These are phyloP conservation scores for Nymphaea colorata DNA, from an alignment of 164 flowering plant species.

Conservation along the genomic window DNA sequence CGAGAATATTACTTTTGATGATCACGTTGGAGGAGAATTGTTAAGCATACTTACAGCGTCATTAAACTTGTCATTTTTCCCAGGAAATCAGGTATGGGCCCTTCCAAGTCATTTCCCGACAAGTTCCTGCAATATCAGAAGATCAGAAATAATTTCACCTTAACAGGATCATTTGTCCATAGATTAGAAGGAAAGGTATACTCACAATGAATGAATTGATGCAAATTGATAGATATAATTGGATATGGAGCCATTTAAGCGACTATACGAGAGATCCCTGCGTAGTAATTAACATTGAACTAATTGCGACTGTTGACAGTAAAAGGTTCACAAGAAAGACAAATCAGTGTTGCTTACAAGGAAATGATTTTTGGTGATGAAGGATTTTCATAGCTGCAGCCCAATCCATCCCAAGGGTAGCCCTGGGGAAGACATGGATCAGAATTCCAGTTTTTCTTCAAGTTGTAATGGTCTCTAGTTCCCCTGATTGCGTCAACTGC, in stretches of 20 bases:
- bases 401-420: neutral
- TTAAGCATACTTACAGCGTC: neutral
- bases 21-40: neutral
- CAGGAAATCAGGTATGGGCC: neutral
- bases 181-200: too few relatives aligned
- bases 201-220: too few relatives aligned
- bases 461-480: neutral
- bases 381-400: neutral
- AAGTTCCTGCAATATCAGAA: neutral
- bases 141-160: too few relatives aligned
- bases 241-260: neutral
- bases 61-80: neutral
- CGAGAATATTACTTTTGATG: too few relatives aligned
- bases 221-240: too few relatives aligned
- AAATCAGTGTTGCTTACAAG: neutral
- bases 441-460: neutral
- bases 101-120: neutral
- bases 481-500: neutral
- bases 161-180: too few relatives aligned
- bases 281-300: neutral
- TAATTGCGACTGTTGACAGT: neutral
- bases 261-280: neutral
- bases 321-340: neutral
- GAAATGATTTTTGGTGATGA: neutral
- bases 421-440: slow-evolving; percentile 1